Conservation (phyloP, 768 basidiomycete species). For the Leccinum imitatum region DNA sequence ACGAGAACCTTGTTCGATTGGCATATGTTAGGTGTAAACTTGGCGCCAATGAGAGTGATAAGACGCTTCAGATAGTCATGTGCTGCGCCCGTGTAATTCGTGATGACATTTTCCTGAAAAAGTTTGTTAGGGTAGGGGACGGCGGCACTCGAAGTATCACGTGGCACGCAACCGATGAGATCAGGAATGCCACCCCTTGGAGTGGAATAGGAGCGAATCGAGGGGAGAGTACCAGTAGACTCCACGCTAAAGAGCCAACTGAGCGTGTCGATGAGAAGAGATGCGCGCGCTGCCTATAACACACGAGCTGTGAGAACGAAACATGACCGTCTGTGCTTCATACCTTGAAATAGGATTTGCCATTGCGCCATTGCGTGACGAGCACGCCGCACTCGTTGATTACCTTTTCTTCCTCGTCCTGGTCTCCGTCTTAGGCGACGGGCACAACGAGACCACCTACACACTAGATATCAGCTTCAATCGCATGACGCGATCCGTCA, state of each 20-base stretch:
- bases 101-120: constrained; percentile 71
- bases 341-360: constrained; percentile 69
- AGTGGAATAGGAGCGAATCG: constrained; percentile 55
- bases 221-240: constrained; percentile 61
- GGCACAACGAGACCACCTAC: constrained; percentile 57
- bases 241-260: constrained; percentile 84
- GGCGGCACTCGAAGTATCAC: constrained; percentile 24
- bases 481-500: constrained; percentile 46
- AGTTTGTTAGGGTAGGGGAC: not conserved
- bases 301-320: not conserved
- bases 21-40: constrained; percentile 81
- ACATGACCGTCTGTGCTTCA: not conserved
- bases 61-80: constrained; percentile 74
- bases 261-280: constrained; percentile 62
- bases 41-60: constrained; percentile 72
- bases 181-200: constrained; percentile 50
- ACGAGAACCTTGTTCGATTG: constrained; percentile 76
- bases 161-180: constrained; percentile 55
- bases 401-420: constrained; percentile 29
- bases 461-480: constrained; percentile 56
- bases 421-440: constrained; percentile 45
- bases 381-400: constrained; percentile 65
- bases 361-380: constrained; percentile 66
- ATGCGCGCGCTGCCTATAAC: constrained; percentile 51
- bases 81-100: constrained; percentile 85